Conservation (phyloP, 129 eudicot genomes). For the Flaveria trinervia region DNA sequence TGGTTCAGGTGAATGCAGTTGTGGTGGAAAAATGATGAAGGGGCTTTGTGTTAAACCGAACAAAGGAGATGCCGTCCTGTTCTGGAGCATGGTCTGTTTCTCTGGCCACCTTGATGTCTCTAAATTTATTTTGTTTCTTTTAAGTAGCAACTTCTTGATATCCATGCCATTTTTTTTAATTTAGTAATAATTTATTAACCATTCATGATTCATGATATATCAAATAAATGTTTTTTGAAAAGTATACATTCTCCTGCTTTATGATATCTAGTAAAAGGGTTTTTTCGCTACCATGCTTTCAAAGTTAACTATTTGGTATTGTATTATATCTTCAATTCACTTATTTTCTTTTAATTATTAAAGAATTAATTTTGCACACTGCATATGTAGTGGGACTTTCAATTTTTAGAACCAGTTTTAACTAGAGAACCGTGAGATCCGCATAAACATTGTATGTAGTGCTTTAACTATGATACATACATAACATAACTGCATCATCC, state of each 20-base stretch:
- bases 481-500: neutral
- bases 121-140: neutral
- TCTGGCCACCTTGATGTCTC: neutral
- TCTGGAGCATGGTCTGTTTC: constrained; percentile 96
- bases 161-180: constrained; percentile 1
- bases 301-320: neutral
- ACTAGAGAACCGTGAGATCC: too few relatives aligned
- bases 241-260: neutral
- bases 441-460: neutral
- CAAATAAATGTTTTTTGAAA: neutral
- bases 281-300: neutral
- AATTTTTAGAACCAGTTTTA: neutral
- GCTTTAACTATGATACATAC: neutral
- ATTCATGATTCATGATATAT: constrained; percentile 3
- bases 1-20: constrained; percentile 92
- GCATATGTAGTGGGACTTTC: neutral
- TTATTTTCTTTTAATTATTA: neutral
- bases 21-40: constrained; percentile 81
- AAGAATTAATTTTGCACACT: neutral
- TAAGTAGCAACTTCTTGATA: constrained; percentile 11
- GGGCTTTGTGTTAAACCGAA: constrained; percentile 87
- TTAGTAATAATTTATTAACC: neutral
- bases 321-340: neutral
- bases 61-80: constrained; percentile 97
- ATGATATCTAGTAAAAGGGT: neutral